Percentiles rank a stretch among this genome's conserved stretches.
Conservation (phyloP, 148 eudicot species). For the Rhododendron ovatum region DNA sequence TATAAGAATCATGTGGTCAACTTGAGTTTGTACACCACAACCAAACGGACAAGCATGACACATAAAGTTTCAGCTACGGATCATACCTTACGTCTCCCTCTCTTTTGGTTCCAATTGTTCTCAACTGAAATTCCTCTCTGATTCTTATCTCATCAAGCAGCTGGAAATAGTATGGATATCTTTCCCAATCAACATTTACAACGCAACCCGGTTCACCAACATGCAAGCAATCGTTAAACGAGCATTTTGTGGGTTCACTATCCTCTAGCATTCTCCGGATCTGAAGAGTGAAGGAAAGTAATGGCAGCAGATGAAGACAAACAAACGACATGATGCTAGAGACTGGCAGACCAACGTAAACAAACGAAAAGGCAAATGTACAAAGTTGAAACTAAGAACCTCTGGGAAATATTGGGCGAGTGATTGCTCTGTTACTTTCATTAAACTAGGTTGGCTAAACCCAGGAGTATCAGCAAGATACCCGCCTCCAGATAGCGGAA, state of each 20-base stretch:
- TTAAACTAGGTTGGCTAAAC: conserved; percentile 83
- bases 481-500: conserved; percentile 85
- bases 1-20: background rate
- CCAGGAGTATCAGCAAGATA: conserved; percentile 95
- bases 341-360: background rate
- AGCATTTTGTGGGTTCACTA: conserved; percentile 47
- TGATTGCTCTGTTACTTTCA: conserved; percentile 81
- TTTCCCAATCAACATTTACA: conserved; percentile 76
- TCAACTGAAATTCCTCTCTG: conserved; percentile 81
- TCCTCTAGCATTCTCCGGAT: conserved; percentile 52
- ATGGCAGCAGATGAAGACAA: conserved; percentile 4
- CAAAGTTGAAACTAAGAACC: conserved; percentile 40
- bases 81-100: conserved; percentile 86
- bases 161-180: conserved; percentile 79
- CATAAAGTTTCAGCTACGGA: background rate
- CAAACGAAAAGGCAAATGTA: background rate
- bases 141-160: conserved; percentile 83
- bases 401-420: conserved; percentile 80
- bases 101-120: conserved; percentile 89
- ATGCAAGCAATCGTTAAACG: conserved; percentile 85
- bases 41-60: background rate
- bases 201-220: conserved; percentile 83
- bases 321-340: background rate
- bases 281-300: conserved; percentile 28
- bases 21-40: background rate